These are phyloP conservation scores for Balansia obtecta DNA, from an alignment of 2,329 filamentous ascomycete species.

Conservation along the genomic window DNA sequence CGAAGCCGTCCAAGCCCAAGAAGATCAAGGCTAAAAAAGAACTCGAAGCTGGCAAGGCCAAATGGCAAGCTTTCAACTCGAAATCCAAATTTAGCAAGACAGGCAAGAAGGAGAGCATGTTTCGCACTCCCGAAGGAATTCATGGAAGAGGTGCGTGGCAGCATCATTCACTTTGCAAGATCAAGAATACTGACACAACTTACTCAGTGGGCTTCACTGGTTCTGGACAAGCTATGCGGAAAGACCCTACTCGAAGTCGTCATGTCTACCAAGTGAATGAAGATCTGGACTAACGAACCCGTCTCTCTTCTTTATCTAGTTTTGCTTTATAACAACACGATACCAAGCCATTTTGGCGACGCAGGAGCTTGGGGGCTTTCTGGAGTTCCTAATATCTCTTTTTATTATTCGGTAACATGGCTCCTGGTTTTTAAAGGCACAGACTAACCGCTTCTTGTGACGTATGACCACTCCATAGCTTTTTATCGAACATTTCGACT, in stretches of 20 bases:
- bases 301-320: neutral
- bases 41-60: constrained; percentile 78
- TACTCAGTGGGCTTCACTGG: constrained; percentile 82
- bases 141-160: constrained; percentile 62
- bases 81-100: constrained; percentile 60
- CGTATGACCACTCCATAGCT: neutral
- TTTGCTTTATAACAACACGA: constrained; percentile 1
- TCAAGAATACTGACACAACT: constrained; percentile 10
- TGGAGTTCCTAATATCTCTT: constrained; percentile 10
- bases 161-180: neutral
- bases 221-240: constrained; percentile 90
- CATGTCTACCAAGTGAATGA: constrained; percentile 75
- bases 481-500: constrained; percentile 5
- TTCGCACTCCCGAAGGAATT: constrained; percentile 78
- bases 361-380: constrained; percentile 9
- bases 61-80: constrained; percentile 85
- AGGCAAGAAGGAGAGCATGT: constrained; percentile 90
- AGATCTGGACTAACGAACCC: constrained; percentile 49
- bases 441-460: constrained; percentile 28
- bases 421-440: constrained; percentile 19
- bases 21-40: constrained; percentile 87
- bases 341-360: constrained; percentile 8
- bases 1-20: constrained; percentile 68
- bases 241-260: constrained; percentile 69
- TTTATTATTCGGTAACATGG: constrained; percentile 23